These are phyloP conservation scores for Acer yangbiense DNA, from an alignment of 345 rosid species.

Conservation along the genomic window DNA sequence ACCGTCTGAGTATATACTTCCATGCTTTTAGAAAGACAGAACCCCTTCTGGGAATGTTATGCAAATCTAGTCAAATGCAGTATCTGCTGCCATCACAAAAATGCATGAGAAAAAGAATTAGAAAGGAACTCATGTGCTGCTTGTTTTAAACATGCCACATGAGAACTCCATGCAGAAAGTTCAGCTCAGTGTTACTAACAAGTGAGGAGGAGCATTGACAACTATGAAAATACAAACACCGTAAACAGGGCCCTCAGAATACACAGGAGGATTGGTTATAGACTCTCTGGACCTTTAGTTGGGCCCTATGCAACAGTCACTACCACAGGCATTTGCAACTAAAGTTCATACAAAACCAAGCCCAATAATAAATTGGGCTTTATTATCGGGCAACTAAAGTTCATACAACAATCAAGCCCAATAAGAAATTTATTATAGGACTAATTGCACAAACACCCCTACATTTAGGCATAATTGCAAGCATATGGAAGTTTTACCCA, in stretches of 20 bases:
- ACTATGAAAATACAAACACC: neutral
- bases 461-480: too few species aligned
- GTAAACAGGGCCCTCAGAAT: neutral
- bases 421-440: too few species aligned
- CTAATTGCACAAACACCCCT: too few species aligned
- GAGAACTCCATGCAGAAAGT: neutral
- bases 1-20: conserved; percentile 43
- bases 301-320: neutral
- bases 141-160: neutral
- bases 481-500: too few species aligned
- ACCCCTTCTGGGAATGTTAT: conserved; percentile 93
- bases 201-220: neutral
- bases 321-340: neutral
- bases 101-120: neutral
- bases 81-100: conserved; percentile 44
- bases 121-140: neutral
- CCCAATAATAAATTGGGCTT: neutral
- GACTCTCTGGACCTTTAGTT: neutral
- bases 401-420: too few species aligned
- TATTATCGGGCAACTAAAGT: too few species aligned
- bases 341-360: neutral
- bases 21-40: conserved; percentile 89
- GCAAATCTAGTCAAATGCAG: conserved; percentile 80
- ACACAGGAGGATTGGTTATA: neutral
- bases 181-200: neutral